Conservation (phyloP, 139 green algal species). For the Astrephomene gubernaculifera region DNA sequence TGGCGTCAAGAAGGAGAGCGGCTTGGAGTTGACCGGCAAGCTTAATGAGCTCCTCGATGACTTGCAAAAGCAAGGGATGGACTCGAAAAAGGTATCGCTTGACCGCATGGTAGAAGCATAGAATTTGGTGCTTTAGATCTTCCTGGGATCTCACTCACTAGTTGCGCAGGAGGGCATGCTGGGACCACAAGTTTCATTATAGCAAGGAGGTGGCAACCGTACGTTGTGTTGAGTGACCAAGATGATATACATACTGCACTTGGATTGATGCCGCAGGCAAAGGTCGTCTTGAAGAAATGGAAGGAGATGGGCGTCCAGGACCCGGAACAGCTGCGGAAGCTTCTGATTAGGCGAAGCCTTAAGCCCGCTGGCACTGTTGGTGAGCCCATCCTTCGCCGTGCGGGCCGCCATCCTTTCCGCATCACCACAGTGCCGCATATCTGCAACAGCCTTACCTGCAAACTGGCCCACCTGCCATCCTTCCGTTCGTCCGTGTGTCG, state of each 20-base stretch:
- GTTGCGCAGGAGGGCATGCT: not conserved
- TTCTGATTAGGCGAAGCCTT: slow-evolving; percentile 52
- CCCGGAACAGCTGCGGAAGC: slow-evolving; percentile 56
- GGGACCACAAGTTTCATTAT: too few species aligned
- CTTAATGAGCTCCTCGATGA: not conserved
- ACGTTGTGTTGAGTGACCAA: too few species aligned
- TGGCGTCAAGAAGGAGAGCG: not conserved
- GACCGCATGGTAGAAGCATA: not conserved
- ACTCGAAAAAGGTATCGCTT: slow-evolving; percentile 16
- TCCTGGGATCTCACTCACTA: not conserved
- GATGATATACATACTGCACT: too few species aligned
- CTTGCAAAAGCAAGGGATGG: slow-evolving; percentile 23
- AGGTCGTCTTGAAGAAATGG: slow-evolving; percentile 43
- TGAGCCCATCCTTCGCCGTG: not conserved
- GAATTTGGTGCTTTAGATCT: not conserved
- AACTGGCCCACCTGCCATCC: too few species aligned
- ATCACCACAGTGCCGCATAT: too few species aligned
- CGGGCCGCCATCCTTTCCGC: too few species aligned
- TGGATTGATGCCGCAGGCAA: too few species aligned
- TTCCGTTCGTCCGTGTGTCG: too few species aligned
- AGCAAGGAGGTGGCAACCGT: too few species aligned
- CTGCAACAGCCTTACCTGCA: too few species aligned
- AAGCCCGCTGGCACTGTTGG: slow-evolving; percentile 25
- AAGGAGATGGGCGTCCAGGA: slow-evolving; percentile 41
- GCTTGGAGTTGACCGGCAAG: slow-evolving; percentile 11